These are phyloP conservation scores for Cenococcum geophilum DNA, from an alignment of 495 filamentous ascomycete genomes.

Conservation along the genomic window DNA sequence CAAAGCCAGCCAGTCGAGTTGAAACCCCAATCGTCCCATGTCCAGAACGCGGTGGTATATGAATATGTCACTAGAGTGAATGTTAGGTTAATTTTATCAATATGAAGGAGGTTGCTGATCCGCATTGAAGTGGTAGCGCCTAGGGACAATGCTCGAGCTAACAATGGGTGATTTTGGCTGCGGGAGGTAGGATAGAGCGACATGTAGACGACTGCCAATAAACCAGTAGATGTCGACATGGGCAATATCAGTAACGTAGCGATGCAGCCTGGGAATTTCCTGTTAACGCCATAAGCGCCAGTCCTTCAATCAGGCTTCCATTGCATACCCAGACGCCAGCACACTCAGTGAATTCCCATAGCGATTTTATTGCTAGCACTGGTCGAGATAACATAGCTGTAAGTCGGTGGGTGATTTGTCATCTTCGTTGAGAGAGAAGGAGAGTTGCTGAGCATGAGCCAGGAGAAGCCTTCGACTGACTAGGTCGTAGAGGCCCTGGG, in stretches of 20 bases:
- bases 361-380: slow-evolving; percentile 40
- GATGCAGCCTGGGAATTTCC: slow-evolving; percentile 36
- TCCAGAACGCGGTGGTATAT: slow-evolving; percentile 51
- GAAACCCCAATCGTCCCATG: slow-evolving; percentile 50
- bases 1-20: slow-evolving; percentile 52
- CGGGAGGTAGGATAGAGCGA: slow-evolving; percentile 34
- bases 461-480: slow-evolving; percentile 44
- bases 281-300: no score
- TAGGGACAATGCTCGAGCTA: slow-evolving; percentile 43
- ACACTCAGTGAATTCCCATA: slow-evolving; percentile 46
- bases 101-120: not conserved
- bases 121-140: slow-evolving; percentile 51
- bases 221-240: slow-evolving; percentile 52
- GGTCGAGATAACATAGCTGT: slow-evolving; percentile 43
- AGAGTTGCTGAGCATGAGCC: slow-evolving; percentile 40
- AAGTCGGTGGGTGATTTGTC: slow-evolving; percentile 14
- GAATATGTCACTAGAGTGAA: slow-evolving; percentile 46
- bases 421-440: slow-evolving; percentile 35
- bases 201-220: slow-evolving; percentile 37
- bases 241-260: slow-evolving; percentile 45
- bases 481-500: slow-evolving; percentile 43
- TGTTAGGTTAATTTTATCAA: not conserved
- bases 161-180: slow-evolving; percentile 24
- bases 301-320: no score
- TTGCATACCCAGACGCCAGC: slow-evolving; percentile 37